phyloP scores from a whole-genome alignment of 169 alveolate genomes.

The Neospora caninum region DNA sequence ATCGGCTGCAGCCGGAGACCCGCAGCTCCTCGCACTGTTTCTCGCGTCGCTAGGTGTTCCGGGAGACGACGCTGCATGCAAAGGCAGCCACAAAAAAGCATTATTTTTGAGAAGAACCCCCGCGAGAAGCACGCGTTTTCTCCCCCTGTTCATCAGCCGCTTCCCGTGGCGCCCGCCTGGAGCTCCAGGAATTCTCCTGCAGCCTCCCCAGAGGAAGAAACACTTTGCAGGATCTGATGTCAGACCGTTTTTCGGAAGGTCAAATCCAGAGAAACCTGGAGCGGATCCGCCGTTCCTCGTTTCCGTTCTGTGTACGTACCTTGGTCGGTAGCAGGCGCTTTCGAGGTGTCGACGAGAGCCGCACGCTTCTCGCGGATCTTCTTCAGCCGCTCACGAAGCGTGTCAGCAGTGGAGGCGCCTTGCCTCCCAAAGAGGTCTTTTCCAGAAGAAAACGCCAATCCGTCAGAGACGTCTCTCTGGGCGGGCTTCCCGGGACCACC shows the following conservation, averaged over 20 bases:
- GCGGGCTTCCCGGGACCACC: neutral
- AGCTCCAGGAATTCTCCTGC: too few species aligned
- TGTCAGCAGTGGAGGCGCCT: neutral
- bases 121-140: too few species aligned
- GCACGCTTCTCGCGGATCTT: constrained; percentile 10
- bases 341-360: neutral
- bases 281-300: too few species aligned
- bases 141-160: too few species aligned
- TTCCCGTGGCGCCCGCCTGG: too few species aligned
- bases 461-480: neutral
- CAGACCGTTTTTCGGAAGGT: too few species aligned
- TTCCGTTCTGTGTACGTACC: neutral
- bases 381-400: neutral
- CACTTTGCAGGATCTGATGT: too few species aligned
- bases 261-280: too few species aligned
- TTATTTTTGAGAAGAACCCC: too few species aligned
- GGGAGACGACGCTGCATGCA: neutral
- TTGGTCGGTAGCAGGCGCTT: neutral
- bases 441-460: neutral
- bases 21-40: neutral
- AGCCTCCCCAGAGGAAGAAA: too few species aligned
- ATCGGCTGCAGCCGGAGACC: neutral
- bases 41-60: neutral
- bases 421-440: neutral
- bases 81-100: neutral